These are phyloP conservation scores for Dendrocalamus latiflorus DNA, from an alignment of 202 grass and related monocot genomes.

Conservation along the genomic window DNA sequence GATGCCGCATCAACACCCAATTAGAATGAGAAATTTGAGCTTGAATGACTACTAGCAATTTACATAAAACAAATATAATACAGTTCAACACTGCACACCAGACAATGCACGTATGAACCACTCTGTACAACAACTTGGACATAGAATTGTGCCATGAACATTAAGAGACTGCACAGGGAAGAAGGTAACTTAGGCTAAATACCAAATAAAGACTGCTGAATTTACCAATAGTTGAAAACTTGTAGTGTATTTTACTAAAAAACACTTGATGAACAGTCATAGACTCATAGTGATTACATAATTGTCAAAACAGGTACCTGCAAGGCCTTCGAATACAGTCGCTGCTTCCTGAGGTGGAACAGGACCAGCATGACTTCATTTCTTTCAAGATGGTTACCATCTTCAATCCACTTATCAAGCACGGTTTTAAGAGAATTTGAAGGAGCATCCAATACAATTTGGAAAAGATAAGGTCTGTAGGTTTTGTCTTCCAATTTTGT, in stretches of 20 bases:
- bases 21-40: conserved; percentile 4
- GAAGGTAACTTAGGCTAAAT: conserved; percentile 13
- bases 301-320: conserved; percentile 45
- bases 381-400: conserved; percentile 43
- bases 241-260: not conserved
- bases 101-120: not conserved
- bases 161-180: not conserved
- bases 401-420: conserved; percentile 53
- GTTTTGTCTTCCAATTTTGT: not conserved
- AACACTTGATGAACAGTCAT: not conserved
- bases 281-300: not conserved
- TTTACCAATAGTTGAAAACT: conserved; percentile 5
- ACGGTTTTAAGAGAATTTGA: not conserved
- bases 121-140: not conserved
- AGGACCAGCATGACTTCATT: conserved; percentile 32
- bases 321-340: conserved; percentile 47
- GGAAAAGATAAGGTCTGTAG: conserved; percentile 32
- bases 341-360: conserved; percentile 51
- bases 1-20: not conserved
- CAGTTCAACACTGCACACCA: not conserved
- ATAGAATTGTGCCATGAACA: not conserved
- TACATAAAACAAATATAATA: not conserved
- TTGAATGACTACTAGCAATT: not conserved
- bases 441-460: conserved; percentile 37
- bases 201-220: not conserved